Evolutionary conservation across 2,329 filamentous ascomycete genomes (phyloP).

Genomic region (Aspergillus ustus): DNA sequence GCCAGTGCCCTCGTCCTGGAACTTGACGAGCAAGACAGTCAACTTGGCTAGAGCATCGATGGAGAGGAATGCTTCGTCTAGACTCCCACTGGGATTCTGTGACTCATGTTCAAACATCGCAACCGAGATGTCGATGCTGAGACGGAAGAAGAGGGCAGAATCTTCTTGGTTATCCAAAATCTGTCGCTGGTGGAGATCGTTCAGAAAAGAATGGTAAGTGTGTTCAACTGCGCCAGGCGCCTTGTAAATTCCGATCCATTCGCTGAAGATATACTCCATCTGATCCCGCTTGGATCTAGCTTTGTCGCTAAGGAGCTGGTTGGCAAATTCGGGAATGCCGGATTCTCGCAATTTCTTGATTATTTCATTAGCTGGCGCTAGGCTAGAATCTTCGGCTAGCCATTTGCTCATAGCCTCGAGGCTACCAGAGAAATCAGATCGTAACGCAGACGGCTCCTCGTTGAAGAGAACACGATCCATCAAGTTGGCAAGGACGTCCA

Average conservation of each 20-base stretch:
- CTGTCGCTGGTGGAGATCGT: constrained; percentile 76
- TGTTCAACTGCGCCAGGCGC: constrained; percentile 77
- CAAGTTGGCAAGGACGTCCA: constrained; percentile 80
- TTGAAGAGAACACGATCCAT: constrained; percentile 79
- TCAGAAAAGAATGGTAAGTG: constrained; percentile 74
- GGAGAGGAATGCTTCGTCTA: constrained; percentile 65
- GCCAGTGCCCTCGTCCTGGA: constrained; percentile 66
- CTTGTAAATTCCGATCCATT: constrained; percentile 85
- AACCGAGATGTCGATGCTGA: constrained; percentile 79
- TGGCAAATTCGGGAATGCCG: constrained; percentile 60
- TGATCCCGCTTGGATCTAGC: constrained; percentile 72
- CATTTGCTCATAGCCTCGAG: constrained; percentile 81
- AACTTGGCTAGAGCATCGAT: constrained; percentile 84
- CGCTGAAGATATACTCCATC: constrained; percentile 92
- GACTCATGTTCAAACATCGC: constrained; percentile 75
- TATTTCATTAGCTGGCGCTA: constrained; percentile 70
- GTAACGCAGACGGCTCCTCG: constrained; percentile 76
- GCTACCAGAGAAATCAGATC: constrained; percentile 83
- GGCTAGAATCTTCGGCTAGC: constrained; percentile 73
- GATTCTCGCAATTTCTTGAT: constrained; percentile 66
- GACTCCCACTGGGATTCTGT: constrained; percentile 63
- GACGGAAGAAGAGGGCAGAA: constrained; percentile 76
- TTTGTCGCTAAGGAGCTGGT: constrained; percentile 61
- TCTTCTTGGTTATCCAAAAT: constrained; percentile 77
- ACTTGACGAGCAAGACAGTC: constrained; percentile 74